These are phyloP conservation scores for Dictyostelium intermedium DNA, from an alignment of 78 protist species.

Conservation along the genomic window DNA sequence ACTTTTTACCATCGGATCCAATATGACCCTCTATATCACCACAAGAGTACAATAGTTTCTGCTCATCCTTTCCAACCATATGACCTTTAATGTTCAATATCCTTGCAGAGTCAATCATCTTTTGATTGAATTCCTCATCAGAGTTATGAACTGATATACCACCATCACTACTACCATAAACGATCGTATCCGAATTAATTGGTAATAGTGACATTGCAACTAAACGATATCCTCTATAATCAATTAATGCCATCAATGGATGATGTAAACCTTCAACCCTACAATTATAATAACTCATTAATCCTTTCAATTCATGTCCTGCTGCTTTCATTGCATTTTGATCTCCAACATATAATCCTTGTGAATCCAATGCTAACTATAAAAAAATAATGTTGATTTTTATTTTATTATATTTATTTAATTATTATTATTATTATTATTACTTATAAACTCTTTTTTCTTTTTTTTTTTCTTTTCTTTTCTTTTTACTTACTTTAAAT, in stretches of 20 bases:
- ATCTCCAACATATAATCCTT: constrained; percentile 81
- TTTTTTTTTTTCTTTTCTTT: background rate
- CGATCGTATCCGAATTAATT: constrained; percentile 60
- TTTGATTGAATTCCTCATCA: constrained; percentile 20
- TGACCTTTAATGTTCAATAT: constrained; percentile 69
- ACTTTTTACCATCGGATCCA: constrained; percentile 55
- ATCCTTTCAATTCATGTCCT: constrained; percentile 80
- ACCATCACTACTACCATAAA: constrained; percentile 83
- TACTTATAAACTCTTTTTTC: background rate
- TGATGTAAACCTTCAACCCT: constrained; percentile 67
- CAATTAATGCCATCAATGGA: constrained; percentile 87
- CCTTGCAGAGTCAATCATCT: constrained; percentile 61
- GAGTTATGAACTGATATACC: constrained; percentile 70
- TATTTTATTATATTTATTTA: background rate
- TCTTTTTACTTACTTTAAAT: constrained; percentile 51
- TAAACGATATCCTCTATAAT: constrained; percentile 81
- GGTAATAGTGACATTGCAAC: constrained; percentile 80
- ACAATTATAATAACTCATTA: constrained; percentile 76
- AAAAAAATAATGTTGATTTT: background rate
- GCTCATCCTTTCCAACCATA: constrained; percentile 63
- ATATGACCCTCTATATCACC: constrained; percentile 85
- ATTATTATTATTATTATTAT: background rate
- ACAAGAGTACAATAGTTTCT: constrained; percentile 23
- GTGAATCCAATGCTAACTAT: constrained; percentile 78
- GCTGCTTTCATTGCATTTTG: constrained; percentile 85